Percentiles rank a stretch among this genome's conserved stretches.
Evolutionary conservation across 139 green algal species (phyloP).

Genomic region (Chlamydomonas sphaeroides): DNA sequence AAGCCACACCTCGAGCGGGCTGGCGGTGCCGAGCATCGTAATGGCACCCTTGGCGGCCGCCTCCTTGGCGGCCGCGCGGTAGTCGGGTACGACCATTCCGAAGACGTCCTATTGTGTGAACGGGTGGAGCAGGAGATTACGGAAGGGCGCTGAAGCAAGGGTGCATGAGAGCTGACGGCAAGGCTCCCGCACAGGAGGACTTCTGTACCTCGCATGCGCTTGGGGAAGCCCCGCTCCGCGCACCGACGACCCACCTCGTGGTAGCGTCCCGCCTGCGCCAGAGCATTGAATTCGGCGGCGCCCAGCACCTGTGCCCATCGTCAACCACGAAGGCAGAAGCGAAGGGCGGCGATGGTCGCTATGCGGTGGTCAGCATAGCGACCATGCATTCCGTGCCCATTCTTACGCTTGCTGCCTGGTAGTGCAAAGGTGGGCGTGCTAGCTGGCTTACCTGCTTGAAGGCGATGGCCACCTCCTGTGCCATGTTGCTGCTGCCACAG

Average conservation of each 20-base stretch:
- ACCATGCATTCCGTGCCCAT: no score
- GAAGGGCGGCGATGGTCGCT: no score
- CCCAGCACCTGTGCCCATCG: not conserved
- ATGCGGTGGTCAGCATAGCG: no score
- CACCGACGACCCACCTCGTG: slow-evolving; percentile 23
- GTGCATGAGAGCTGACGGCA: no score
- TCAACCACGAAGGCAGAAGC: not conserved
- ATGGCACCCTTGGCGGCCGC: not conserved
- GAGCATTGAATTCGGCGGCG: not conserved
- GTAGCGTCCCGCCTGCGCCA: slow-evolving; percentile 28
- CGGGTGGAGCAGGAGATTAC: no score
- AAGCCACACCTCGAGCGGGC: not conserved
- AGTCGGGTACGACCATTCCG: slow-evolving; percentile 19
- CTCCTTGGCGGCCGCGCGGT: not conserved
- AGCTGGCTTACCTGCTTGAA: not conserved
- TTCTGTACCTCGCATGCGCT: no score
- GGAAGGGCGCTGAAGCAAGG: no score
- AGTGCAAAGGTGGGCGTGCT: no score
- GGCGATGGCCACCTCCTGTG: not conserved
- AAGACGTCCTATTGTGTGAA: slow-evolving; percentile 61
- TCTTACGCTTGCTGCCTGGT: no score
- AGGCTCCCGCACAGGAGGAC: no score
- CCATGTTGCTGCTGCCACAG: slow-evolving; percentile 38
- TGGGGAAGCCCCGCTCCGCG: no score
- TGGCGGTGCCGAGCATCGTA: not conserved